These are phyloP conservation scores for Phytophthora ramorum DNA, from an alignment of 352 stramenopile genomes.

Conservation along the genomic window DNA sequence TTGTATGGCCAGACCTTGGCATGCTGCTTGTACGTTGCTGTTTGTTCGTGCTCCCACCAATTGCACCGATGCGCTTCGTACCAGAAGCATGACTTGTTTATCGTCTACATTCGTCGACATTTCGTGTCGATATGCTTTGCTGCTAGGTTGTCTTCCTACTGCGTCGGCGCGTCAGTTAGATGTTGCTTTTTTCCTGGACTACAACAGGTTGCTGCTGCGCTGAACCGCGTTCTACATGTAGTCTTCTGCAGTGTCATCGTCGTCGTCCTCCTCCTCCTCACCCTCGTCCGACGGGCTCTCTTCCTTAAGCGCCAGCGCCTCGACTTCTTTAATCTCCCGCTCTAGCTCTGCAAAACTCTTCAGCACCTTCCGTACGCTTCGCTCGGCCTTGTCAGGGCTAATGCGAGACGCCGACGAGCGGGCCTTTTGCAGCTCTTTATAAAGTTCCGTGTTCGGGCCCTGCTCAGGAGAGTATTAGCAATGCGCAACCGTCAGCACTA, in stretches of 20 bases:
- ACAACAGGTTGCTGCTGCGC: not conserved
- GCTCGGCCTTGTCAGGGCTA: slow-evolving; percentile 70
- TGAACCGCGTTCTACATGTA: slow-evolving; percentile 14
- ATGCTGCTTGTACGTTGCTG: slow-evolving; percentile 24
- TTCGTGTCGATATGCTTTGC: not conserved
- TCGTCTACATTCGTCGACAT: slow-evolving; percentile 4
- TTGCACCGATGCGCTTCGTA: not conserved
- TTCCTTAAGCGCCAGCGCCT: slow-evolving; percentile 64
- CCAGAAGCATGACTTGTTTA: slow-evolving; percentile 4
- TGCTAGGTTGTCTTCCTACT: not conserved
- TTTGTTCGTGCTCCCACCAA: slow-evolving; percentile 12
- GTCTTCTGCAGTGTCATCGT: slow-evolving; percentile 38
- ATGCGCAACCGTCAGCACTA: slow-evolving; percentile 16
- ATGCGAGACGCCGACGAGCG: slow-evolving; percentile 63
- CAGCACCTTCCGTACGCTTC: slow-evolving; percentile 67
- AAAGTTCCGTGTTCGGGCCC: slow-evolving; percentile 56
- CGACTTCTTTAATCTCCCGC: slow-evolving; percentile 70
- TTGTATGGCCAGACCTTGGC: slow-evolving; percentile 31
- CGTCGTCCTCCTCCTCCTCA: slow-evolving; percentile 39
- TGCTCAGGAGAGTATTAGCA: slow-evolving; percentile 13
- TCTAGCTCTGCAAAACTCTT: slow-evolving; percentile 80
- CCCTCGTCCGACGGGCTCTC: slow-evolving; percentile 55
- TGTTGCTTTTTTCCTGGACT: not conserved
- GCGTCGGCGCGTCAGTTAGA: not conserved
- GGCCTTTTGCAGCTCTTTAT: slow-evolving; percentile 74